phyloP scores from a whole-genome alignment of 2,329 filamentous ascomycete genomes.

The Byssothecium circinans region DNA sequence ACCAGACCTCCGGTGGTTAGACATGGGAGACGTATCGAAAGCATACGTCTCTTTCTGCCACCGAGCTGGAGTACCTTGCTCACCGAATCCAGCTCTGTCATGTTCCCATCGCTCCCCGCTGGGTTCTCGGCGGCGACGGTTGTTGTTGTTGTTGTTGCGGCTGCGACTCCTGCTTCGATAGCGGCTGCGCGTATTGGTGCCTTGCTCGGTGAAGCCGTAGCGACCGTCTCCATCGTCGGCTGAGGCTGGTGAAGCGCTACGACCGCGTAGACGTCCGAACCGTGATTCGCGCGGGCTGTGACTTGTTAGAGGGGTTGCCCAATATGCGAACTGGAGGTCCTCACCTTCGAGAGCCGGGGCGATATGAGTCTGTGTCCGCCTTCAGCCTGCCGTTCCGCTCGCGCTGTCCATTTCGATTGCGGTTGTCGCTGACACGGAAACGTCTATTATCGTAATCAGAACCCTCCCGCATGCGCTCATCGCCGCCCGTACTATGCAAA shows the following conservation, averaged over 20 bases:
- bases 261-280: slow-evolving; percentile 57
- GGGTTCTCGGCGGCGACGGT: slow-evolving; percentile 25
- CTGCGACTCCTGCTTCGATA: slow-evolving; percentile 47
- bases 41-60: slow-evolving; percentile 30
- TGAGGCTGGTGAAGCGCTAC: slow-evolving; percentile 60
- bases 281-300: slow-evolving; percentile 31
- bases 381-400: slow-evolving; percentile 14
- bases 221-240: slow-evolving; percentile 52
- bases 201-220: slow-evolving; percentile 52
- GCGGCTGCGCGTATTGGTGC: slow-evolving; percentile 47
- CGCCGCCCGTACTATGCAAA: slow-evolving; percentile 52
- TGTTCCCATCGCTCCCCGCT: slow-evolving; percentile 35
- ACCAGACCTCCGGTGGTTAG: slow-evolving; percentile 49
- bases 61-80: slow-evolving; percentile 18
- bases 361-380: slow-evolving; percentile 35
- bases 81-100: slow-evolving; percentile 31
- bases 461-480: slow-evolving; percentile 84
- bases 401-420: slow-evolving; percentile 16
- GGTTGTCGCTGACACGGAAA: slow-evolving; percentile 23
- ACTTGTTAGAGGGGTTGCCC: slow-evolving; percentile 5
- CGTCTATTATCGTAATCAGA: slow-evolving; percentile 27
- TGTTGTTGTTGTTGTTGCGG: slow-evolving; percentile 17
- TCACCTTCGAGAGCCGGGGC: slow-evolving; percentile 33
- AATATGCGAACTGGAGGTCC: neutral
- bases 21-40: slow-evolving; percentile 41